Percentiles rank a stretch among this genome's conserved stretches.
Evolutionary conservation across 768 basidiomycete species (phyloP).

Genomic region (Serendipita indica): DNA sequence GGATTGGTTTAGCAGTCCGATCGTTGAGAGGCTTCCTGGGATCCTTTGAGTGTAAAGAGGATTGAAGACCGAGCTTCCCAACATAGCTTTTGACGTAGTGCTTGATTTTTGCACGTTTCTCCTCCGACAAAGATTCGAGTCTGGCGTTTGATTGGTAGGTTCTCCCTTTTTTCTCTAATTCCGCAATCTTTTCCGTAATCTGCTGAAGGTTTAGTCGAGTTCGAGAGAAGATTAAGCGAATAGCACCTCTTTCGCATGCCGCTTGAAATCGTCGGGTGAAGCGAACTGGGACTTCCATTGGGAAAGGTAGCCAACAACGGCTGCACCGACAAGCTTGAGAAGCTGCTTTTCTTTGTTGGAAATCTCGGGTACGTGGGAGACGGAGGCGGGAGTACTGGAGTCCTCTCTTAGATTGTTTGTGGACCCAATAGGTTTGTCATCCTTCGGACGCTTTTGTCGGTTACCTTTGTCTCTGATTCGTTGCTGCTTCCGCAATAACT

Average conservation of each 20-base stretch:
- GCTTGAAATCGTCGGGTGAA: slow-evolving; percentile 69
- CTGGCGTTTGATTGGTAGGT: slow-evolving; percentile 52
- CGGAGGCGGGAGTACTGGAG: not conserved
- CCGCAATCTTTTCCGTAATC: slow-evolving; percentile 76
- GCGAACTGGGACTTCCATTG: slow-evolving; percentile 67
- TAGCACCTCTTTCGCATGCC: slow-evolving; percentile 70
- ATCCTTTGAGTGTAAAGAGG: not conserved
- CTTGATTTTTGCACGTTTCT: slow-evolving; percentile 81
- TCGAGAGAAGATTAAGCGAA: not conserved
- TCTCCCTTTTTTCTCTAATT: slow-evolving; percentile 88
- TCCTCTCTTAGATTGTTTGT: slow-evolving; percentile 8
- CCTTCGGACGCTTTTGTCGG: slow-evolving; percentile 10
- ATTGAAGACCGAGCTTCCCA: slow-evolving; percentile 37
- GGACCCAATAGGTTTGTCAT: slow-evolving; percentile 13
- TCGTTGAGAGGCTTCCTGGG: no score
- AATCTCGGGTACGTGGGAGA: not conserved
- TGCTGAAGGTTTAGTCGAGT: slow-evolving; percentile 22
- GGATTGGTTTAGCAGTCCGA: no score
- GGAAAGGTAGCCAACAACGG: slow-evolving; percentile 87
- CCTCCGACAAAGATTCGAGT: slow-evolving; percentile 65
- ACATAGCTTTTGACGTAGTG: slow-evolving; percentile 88
- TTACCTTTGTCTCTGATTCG: slow-evolving; percentile 17
- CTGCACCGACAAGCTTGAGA: slow-evolving; percentile 66
- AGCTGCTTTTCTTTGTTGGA: slow-evolving; percentile 53
- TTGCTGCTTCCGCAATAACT: slow-evolving; percentile 34